phyloP scores from a whole-genome alignment of 2,329 filamentous ascomycete species.

The Exophiala alcalophila region DNA sequence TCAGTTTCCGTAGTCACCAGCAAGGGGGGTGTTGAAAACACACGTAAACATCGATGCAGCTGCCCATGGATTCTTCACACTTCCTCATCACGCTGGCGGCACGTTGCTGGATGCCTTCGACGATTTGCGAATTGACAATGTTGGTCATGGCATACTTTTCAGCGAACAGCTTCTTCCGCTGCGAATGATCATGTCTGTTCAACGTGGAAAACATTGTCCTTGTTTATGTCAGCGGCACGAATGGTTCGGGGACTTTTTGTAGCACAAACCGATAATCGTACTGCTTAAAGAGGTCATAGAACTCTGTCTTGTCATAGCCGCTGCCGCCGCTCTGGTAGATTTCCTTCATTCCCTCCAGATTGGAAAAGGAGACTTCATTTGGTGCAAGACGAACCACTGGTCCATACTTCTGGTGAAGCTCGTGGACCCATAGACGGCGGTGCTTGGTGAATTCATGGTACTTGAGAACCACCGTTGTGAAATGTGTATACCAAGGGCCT shows the following conservation, averaged over 20 bases:
- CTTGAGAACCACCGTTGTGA: slow-evolving; percentile 16
- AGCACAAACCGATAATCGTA: slow-evolving; percentile 26
- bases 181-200: slow-evolving; percentile 52
- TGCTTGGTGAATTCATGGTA: slow-evolving; percentile 14
- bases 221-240: too few species aligned
- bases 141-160: slow-evolving; percentile 69
- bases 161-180: slow-evolving; percentile 61
- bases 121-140: slow-evolving; percentile 55
- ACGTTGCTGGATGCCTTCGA: slow-evolving; percentile 58
- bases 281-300: too few species aligned
- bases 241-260: too few species aligned
- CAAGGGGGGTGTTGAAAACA: neutral
- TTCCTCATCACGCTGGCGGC: slow-evolving; percentile 55
- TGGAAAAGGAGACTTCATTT: slow-evolving; percentile 65
- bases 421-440: slow-evolving; percentile 46
- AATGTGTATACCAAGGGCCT: slow-evolving; percentile 13
- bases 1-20: neutral
- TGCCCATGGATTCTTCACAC: slow-evolving; percentile 47
- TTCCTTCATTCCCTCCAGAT: slow-evolving; percentile 53
- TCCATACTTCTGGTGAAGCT: slow-evolving; percentile 56
- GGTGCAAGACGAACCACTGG: slow-evolving; percentile 64
- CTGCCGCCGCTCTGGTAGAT: slow-evolving; percentile 57
- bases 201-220: slow-evolving; percentile 43
- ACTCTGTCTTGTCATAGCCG: too few species aligned
- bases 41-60: slow-evolving; percentile 50